Evolutionary conservation across 495 filamentous ascomycete species (phyloP), one percentile per base, ranked within the genome.

Genomic region (Apiosordaria backusii): DNA sequence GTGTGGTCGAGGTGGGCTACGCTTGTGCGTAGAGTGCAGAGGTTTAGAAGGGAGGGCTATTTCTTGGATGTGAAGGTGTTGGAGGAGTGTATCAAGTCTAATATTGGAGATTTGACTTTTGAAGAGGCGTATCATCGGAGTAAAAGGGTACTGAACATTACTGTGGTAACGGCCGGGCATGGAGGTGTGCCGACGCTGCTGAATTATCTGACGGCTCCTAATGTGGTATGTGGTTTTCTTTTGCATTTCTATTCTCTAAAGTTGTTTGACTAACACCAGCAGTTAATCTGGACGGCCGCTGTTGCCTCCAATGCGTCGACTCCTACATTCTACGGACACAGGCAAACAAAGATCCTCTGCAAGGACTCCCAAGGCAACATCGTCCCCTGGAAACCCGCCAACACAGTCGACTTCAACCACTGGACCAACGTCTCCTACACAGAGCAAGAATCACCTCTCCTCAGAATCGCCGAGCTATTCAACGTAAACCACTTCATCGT

Each of bases 171-270:
- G 2, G 85, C 85, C 9, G 86, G 86, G 15, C 83, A 88, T 53
- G 87, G 87, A n/a, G 91, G 90, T 57, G 86, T 91, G 2, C 94
- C 94, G 9, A 92, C 89, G 65, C 76, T 97, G 22, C 83, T 98
- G 6, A 98, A 98, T 76, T 95, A 98, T 72, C 79, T 98, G 60
- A 98, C 94, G 16, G 91, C 94, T 15, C 94, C 94, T 24, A 95
- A 98, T 72, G 93, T 98, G 70, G 89, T 93, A 86, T 63, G 89
- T 88, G n/a, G n/a, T n/a, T n/a, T n/a, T n/a, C n/a, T n/a, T n/a
- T n/a, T n/a, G n/a, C n/a, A 22, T 18, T 45, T 26, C 59, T 45
- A 13, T 45, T 13, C 35, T 10, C 35, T 13, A 13, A 45, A 45
- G 9, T 1, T 15, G 21, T 59, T 2, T 25, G 4, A 10, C 9